phyloP scores from a whole-genome alignment of 202 grass and related monocot species.

The Zizania palustris region DNA sequence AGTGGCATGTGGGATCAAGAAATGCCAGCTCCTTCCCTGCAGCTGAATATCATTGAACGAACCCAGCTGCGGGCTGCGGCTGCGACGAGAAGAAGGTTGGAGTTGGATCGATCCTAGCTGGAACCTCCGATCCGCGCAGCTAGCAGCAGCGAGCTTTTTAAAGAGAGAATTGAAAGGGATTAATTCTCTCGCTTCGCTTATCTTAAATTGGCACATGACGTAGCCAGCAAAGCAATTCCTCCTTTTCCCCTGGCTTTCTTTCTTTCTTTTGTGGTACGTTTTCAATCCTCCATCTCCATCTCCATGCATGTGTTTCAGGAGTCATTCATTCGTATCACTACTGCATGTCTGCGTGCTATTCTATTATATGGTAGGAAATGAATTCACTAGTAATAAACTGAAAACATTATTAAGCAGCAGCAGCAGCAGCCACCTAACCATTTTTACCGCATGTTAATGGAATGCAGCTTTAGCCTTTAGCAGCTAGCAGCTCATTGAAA shows the following conservation, averaged over 20 bases:
- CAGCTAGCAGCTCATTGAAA: background rate
- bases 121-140: constrained; percentile 26
- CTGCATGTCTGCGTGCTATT: no score
- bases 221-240: background rate
- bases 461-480: background rate
- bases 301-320: background rate
- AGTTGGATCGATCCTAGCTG: constrained; percentile 58
- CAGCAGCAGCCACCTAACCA: background rate
- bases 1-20: background rate
- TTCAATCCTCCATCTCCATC: background rate
- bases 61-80: no score
- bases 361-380: no score
- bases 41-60: background rate
- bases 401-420: no score
- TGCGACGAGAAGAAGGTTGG: background rate
- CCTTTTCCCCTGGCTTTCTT: background rate
- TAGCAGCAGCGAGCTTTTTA: background rate
- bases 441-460: background rate
- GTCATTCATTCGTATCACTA: background rate
- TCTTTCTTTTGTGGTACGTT: no score
- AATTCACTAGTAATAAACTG: no score
- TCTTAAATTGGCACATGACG: background rate
- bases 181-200: background rate
- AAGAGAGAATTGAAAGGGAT: no score
- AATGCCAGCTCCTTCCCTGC: constrained; percentile 13